Conservation (phyloP, 1,139 yeast genomes). For the Geotrichum reessii region DNA sequence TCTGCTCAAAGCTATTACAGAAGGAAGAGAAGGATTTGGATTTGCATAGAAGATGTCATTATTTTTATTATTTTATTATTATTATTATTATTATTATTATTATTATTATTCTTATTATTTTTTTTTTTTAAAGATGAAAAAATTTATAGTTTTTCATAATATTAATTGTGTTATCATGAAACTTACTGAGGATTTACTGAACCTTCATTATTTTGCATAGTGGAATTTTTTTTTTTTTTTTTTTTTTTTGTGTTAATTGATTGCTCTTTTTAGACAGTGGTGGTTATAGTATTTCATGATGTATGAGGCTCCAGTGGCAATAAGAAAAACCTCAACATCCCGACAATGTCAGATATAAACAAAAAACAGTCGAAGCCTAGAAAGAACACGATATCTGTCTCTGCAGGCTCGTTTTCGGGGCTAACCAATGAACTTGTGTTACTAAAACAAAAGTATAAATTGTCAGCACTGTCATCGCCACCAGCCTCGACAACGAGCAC, state of each 20-base stretch:
- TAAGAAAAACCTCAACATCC: background rate
- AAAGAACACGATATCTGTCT: conserved; percentile 18
- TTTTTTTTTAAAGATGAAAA: background rate
- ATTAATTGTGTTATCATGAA: background rate
- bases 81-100: background rate
- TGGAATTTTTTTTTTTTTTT: background rate
- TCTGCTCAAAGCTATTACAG: conserved; percentile 77
- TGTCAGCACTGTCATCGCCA: conserved; percentile 17
- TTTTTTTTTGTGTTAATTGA: background rate
- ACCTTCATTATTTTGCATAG: background rate
- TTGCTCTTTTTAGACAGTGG: too few relatives aligned
- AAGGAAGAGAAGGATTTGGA: conserved; percentile 96
- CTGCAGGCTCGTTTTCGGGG: conserved; percentile 23
- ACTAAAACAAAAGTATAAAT: conserved; percentile 21
- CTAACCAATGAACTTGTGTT: conserved; percentile 26
- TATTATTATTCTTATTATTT: conserved; percentile 1
- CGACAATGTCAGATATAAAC: background rate
- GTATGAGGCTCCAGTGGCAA: background rate
- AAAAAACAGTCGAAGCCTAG: background rate
- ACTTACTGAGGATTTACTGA: background rate
- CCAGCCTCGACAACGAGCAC: conserved; percentile 22
- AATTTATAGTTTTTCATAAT: background rate
- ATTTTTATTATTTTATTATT: background rate
- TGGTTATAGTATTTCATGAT: too few relatives aligned
- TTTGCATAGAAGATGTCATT: conserved; percentile 44